phyloP scores from a whole-genome alignment of 768 basidiomycete genomes.

The Naganishia friedmannii region DNA sequence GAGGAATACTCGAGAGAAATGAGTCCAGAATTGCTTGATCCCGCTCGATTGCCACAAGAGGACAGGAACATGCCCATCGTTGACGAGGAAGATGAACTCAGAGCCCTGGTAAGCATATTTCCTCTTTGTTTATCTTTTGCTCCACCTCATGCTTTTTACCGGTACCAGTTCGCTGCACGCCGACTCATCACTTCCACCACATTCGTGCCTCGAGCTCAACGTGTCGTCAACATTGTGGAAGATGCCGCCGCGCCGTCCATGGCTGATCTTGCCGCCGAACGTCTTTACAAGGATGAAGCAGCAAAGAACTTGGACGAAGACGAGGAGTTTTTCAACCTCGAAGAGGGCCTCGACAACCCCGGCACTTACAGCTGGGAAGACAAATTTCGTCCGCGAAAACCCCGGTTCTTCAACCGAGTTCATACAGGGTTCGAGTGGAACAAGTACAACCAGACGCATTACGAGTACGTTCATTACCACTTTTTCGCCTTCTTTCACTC shows the following conservation, averaged over 20 bases:
- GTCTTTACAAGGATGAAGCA: conserved; percentile 70
- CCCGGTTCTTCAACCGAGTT: conserved; percentile 96
- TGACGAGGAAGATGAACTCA: conserved; percentile 56
- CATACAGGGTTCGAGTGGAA: conserved; percentile 99
- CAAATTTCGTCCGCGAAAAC: conserved; percentile 94
- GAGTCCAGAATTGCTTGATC: conserved; percentile 76
- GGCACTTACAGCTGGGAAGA: conserved; percentile 97
- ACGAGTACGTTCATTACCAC: conserved; percentile 67
- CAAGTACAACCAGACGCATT: conserved; percentile 99
- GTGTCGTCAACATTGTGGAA: conserved; percentile 50
- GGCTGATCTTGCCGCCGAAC: conserved; percentile 76
- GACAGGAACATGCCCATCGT: conserved; percentile 79
- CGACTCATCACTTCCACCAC: conserved; percentile 76
- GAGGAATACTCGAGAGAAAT: conserved; percentile 81
- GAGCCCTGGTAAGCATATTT: conserved; percentile 41
- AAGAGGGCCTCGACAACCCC: conserved; percentile 78
- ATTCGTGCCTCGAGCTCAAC: conserved; percentile 69
- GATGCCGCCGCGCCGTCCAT: conserved; percentile 58
- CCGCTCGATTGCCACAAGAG: conserved; percentile 67
- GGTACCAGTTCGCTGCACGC: conserved; percentile 76
- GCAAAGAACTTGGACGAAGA: conserved; percentile 85
- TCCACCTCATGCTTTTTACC: too few species aligned
- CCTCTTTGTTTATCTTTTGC: not conserved
- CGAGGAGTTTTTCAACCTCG: conserved; percentile 90
- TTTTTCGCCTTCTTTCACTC: not conserved